phyloP scores from a whole-genome alignment of 2,329 filamentous ascomycete genomes.

The Pseudopyricularia javanii region DNA sequence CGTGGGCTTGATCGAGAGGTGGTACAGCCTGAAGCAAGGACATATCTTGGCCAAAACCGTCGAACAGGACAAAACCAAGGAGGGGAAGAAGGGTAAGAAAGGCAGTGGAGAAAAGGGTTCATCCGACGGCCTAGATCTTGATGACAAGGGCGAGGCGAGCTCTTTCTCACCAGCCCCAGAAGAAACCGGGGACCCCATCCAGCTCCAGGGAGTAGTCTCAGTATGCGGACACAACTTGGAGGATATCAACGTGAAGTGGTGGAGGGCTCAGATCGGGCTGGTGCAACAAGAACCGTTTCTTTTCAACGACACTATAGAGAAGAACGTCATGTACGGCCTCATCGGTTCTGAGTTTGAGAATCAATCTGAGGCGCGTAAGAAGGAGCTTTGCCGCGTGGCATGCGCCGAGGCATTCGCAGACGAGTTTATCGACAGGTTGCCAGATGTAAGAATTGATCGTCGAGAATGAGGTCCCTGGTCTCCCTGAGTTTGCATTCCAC shows the following conservation, averaged over 20 bases:
- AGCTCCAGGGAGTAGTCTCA: slow-evolving; percentile 37
- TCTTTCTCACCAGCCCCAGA: slow-evolving; percentile 9
- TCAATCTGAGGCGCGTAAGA: slow-evolving; percentile 24
- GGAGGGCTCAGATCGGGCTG: slow-evolving; percentile 32
- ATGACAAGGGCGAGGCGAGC: background rate
- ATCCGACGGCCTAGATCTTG: background rate
- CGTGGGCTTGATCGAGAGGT: slow-evolving; percentile 57
- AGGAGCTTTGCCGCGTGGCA: slow-evolving; percentile 34
- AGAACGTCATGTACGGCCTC: slow-evolving; percentile 38
- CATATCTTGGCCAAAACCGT: slow-evolving; percentile 36
- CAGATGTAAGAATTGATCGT: too few species aligned
- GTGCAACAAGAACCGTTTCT: slow-evolving; percentile 21
- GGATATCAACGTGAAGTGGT: slow-evolving; percentile 58
- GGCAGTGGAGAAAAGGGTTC: slow-evolving; percentile 6
- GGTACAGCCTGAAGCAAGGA: slow-evolving; percentile 29
- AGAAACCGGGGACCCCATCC: slow-evolving; percentile 27
- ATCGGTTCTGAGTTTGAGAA: slow-evolving; percentile 14
- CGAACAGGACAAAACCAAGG: slow-evolving; percentile 31
- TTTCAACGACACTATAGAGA: slow-evolving; percentile 29
- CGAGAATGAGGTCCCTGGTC: background rate
- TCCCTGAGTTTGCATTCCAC: too few species aligned
- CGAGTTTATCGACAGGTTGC: slow-evolving; percentile 35
- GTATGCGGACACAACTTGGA: slow-evolving; percentile 59
- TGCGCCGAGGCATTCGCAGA: slow-evolving; percentile 45
- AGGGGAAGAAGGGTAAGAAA: slow-evolving; percentile 24